Evolutionary conservation across 305 asterid genomes (phyloP), one percentile per base, ranked within the genome.

Genomic region (Solanum hybrid): DNA sequence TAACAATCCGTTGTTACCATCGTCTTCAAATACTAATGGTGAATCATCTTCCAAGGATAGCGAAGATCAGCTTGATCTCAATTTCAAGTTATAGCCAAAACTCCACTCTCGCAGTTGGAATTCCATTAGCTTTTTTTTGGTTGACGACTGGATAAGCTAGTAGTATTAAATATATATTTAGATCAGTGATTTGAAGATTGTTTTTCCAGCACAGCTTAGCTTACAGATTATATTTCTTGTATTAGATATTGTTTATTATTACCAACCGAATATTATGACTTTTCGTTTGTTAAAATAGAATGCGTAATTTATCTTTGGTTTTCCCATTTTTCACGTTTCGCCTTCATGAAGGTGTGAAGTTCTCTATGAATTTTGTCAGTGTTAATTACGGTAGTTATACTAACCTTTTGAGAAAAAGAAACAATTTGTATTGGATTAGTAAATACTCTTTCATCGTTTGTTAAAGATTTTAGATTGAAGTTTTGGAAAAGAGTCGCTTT

Each of bases 51-150:
- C 90, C 5, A 80, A 88, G 81, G 72, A 38, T 73, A 19, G 81
- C 22, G 89, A 72, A 31, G 95, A 93, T 91, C 94, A 92, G 13
- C 96, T 96, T 45, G 96, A 95, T 86, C 97, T 95, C 90, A 96
- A 90, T 87, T 87, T 94, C 86, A 93, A 91, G 87, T 85, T 91
- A 66, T 92, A 88, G 87, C 9, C 7, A 29, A 14, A 10, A 38
- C 17, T 81, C 5, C 29, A 86, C 17, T 82, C 6, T 9, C 72
- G 12, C 17, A 27, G 72, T 82, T 51, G 87, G 29, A 84, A 51
- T 31, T 84, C 42, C 22, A 29, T 31, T 1, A 72, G 71, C 31
- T 15, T 17, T 22, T 45, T 78, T 45, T 82, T 42, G 29, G 71
- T 71, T 72, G 89, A 37, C 17, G 11, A 72, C 14, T 87, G 84